Percentiles rank a stretch among this genome's conserved stretches.
phyloP scores from a whole-genome alignment of 441 rosid genomes.

The Populus hybrid region DNA sequence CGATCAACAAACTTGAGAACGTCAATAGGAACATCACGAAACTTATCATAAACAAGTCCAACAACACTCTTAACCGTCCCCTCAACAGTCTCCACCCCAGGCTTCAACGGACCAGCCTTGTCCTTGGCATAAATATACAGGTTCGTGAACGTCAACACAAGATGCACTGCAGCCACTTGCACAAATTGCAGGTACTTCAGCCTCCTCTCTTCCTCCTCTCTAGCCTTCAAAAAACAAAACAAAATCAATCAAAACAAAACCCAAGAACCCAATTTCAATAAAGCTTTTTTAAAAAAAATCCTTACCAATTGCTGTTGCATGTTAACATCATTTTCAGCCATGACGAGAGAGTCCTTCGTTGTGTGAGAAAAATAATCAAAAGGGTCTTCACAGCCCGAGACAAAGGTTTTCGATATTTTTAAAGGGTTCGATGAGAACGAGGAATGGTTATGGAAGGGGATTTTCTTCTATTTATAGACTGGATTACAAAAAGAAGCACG shows the following conservation, averaged over 20 bases:
- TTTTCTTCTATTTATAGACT: background rate
- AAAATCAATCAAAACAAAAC: background rate
- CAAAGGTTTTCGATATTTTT: background rate
- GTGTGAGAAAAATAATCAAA: background rate
- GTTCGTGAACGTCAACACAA: slow-evolving; percentile 44
- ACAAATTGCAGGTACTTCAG: slow-evolving; percentile 82
- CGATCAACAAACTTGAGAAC: slow-evolving; percentile 81
- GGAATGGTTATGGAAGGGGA: too few relatives aligned
- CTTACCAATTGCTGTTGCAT: slow-evolving; percentile 43
- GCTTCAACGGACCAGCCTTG: slow-evolving; percentile 76
- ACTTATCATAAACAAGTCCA: slow-evolving; percentile 76
- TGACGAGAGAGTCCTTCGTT: slow-evolving; percentile 4
- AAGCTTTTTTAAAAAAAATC: too few relatives aligned
- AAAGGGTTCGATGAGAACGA: background rate
- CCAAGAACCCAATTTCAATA: background rate
- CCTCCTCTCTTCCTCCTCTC: slow-evolving; percentile 57
- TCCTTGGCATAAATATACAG: slow-evolving; percentile 80
- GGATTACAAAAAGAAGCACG: background rate
- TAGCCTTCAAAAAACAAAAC: slow-evolving; percentile 20
- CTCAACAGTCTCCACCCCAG: slow-evolving; percentile 84
- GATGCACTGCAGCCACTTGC: slow-evolving; percentile 74
- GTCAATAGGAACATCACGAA: slow-evolving; percentile 66
- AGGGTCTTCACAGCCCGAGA: background rate
- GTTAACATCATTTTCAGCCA: slow-evolving; percentile 40
- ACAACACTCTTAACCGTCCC: slow-evolving; percentile 84